Evolutionary conservation across 169 alveolate genomes (phyloP).

Genomic region (Amoebophrya sp.): DNA sequence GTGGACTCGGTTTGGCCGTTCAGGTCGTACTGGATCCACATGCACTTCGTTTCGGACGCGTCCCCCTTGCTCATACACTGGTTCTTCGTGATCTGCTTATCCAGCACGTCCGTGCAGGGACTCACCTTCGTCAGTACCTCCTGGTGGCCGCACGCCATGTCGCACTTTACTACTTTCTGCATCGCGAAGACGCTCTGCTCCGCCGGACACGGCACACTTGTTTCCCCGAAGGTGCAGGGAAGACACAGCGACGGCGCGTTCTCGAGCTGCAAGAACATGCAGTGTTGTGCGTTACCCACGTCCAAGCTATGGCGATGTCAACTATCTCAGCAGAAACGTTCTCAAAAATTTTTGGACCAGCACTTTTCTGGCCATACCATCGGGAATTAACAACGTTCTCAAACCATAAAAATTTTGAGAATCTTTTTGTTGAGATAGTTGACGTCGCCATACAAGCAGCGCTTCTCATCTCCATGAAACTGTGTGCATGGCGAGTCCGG

Average conservation of each 20-base stretch:
- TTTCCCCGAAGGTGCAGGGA: no score
- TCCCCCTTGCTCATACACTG: neutral
- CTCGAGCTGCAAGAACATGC: neutral
- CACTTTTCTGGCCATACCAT: no score
- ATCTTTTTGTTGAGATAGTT: no score
- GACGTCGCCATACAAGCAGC: no score
- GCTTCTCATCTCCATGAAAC: neutral
- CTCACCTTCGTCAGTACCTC: neutral
- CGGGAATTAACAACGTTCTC: no score
- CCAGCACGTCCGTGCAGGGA: neutral
- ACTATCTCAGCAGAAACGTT: no score
- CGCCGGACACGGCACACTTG: neutral
- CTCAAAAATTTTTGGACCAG: no score
- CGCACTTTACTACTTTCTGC: neutral
- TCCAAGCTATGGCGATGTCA: no score
- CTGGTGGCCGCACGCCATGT: neutral
- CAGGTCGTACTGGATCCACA: neutral
- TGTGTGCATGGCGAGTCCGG: neutral
- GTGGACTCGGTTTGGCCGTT: no score
- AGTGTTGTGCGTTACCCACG: neutral
- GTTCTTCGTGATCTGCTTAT: neutral
- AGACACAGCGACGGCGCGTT: neutral
- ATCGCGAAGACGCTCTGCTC: neutral
- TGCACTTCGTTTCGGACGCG: neutral
- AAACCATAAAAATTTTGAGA: no score